These are phyloP conservation scores for Ensete glaucum DNA, from an alignment of 176 grass and related monocot genomes.

Conservation along the genomic window DNA sequence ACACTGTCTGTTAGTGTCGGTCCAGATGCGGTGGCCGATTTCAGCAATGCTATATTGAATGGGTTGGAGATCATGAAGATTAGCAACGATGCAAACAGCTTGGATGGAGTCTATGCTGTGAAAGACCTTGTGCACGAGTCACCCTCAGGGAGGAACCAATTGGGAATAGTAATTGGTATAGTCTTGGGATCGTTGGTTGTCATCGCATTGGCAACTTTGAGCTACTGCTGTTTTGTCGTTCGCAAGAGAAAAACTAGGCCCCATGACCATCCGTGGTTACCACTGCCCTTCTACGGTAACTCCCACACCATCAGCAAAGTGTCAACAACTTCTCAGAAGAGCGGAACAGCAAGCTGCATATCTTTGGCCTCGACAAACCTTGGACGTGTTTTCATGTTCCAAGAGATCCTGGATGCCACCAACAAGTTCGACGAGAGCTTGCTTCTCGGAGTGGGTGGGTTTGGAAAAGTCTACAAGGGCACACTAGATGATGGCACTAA, in stretches of 20 bases:
- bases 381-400: constrained; percentile 65
- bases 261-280: constrained; percentile 38
- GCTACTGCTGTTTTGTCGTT: constrained; percentile 12
- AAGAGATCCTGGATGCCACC: constrained; percentile 52
- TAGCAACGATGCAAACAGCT: constrained; percentile 42
- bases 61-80: constrained; percentile 96
- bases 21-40: constrained; percentile 35
- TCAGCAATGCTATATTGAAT: constrained; percentile 63
- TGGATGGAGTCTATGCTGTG: constrained; percentile 26
- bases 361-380: constrained; percentile 70
- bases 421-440: constrained; percentile 78
- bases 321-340: constrained; percentile 48
- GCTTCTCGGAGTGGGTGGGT: constrained; percentile 83
- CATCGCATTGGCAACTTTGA: constrained; percentile 1
- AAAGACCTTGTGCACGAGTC: constrained; percentile 12
- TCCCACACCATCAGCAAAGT: constrained; percentile 45
- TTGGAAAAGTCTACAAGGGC: constrained; percentile 87
- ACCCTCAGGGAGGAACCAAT: constrained; percentile 12
- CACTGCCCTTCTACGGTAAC: constrained; percentile 33
- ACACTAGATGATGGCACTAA: constrained; percentile 60
- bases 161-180: constrained; percentile 37
- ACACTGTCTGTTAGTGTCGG: constrained; percentile 63
- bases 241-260: constrained; percentile 18
- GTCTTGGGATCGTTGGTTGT: constrained; percentile 11
- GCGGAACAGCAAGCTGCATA: constrained; percentile 60